Conservation (phyloP, 805 yeast genomes). For the Wickerhamiella dianesei region DNA sequence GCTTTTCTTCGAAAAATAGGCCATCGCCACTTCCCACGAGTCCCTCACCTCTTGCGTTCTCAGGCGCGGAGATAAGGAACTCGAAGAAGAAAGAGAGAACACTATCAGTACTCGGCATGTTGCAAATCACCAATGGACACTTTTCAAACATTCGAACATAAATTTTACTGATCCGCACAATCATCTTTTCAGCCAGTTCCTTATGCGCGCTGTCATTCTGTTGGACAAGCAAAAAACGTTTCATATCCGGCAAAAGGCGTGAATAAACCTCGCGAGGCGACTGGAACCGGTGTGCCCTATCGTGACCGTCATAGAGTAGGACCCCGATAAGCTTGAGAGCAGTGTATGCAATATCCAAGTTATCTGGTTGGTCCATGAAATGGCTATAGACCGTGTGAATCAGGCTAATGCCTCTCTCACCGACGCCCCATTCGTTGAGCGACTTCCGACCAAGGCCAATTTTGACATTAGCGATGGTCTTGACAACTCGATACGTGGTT, state of each 20-base stretch:
- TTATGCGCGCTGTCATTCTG: constrained; percentile 26
- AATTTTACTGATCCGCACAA: constrained; percentile 63
- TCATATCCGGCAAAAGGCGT: constrained; percentile 45
- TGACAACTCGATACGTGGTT: constrained; percentile 65
- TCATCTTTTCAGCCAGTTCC: constrained; percentile 47
- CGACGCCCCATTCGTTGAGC: constrained; percentile 21
- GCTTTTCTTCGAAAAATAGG: constrained; percentile 53
- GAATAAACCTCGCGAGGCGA: constrained; percentile 51
- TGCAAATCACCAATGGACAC: constrained; percentile 57
- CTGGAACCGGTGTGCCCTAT: constrained; percentile 47
- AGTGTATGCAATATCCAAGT: constrained; percentile 48
- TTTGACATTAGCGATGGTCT: constrained; percentile 57
- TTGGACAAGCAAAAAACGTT: constrained; percentile 25
- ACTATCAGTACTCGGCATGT: constrained; percentile 49
- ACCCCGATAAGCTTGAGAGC: constrained; percentile 64
- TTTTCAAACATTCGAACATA: constrained; percentile 44
- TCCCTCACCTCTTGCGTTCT: not conserved
- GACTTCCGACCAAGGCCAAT: constrained; percentile 54
- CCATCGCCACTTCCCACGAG: not conserved
- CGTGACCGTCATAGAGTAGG: constrained; percentile 62
- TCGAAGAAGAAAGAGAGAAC: constrained; percentile 50
- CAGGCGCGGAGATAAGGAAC: constrained; percentile 36
- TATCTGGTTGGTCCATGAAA: constrained; percentile 6
- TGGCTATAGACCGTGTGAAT: constrained; percentile 8
- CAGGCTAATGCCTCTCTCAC: constrained; percentile 46